Base-by-base conservation (phyloP, 139 green algal genomes). In the Picochlorum sp. region DNA sequence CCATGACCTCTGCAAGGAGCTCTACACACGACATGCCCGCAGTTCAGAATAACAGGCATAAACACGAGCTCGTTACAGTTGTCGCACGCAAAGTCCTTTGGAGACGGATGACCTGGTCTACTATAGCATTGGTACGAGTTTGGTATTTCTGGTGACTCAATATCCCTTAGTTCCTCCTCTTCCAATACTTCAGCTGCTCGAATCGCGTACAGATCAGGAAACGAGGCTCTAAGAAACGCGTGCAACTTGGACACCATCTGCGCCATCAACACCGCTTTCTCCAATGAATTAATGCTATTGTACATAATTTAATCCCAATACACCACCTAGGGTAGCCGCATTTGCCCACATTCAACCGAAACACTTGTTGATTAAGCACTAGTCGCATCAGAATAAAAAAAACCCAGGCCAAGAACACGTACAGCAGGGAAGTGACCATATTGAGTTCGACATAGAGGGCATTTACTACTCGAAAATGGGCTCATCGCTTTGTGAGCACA, bases 401-500 rank as follows among this genome's bases (percentile, higher is more conserved):
- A 36, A 28, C 20, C 18, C 39, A 47, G 22, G 20, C 39, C 20
- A n/a, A 28, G 2, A 24, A 30, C 9, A 22, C 68, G 33, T 35
- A 77, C 70, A 14, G 59, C 61, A 20, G 71, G 71, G 28, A 79
- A 71, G 26, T 79, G 63, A 7, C 18, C 43, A 18, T 61, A 77
- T 25, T 59, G 26, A 16, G 50, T n/a, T 5, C 71, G 55, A 35
- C 71, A 79, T 5, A 79, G 33, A 13, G 71, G 71, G 52, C 71
- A 79, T 20, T 54, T 35, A 20, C 41, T 63, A 9, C 33, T 20
- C 2, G 40, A 53, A 18, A 61, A 79, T 16, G 71, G 71, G 9
- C 25, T 51, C 71, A 79, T 79, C 9, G 67, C 57, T 30, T 60
- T 32, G 45, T 64, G 68, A 26, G 82, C 47, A 70, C 80, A 91